These are phyloP conservation scores for Coelastrella sp. DNA, from an alignment of 139 green algal genomes.

Conservation along the genomic window DNA sequence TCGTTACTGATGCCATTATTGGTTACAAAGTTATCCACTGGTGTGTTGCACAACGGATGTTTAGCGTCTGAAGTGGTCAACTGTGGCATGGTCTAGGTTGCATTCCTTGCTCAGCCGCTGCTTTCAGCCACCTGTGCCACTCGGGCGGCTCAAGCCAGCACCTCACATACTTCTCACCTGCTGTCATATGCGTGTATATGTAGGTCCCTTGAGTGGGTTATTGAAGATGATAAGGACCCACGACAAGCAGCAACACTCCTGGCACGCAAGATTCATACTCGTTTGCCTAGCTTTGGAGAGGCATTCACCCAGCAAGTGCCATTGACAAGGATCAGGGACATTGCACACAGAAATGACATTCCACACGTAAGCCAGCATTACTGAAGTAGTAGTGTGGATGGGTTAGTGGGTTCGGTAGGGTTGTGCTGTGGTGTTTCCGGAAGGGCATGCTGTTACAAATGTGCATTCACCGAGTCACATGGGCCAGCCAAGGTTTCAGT, in stretches of 20 bases:
- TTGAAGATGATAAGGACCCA: slow-evolving; percentile 50
- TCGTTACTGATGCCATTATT: too few relatives aligned
- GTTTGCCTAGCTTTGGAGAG: slow-evolving; percentile 93
- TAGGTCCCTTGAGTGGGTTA: slow-evolving; percentile 82
- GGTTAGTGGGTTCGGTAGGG: neutral
- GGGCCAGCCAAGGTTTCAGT: too few relatives aligned
- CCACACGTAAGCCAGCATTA: slow-evolving; percentile 4
- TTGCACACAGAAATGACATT: slow-evolving; percentile 86
- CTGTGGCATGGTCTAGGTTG: too few relatives aligned
- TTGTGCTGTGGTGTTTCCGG: too few relatives aligned
- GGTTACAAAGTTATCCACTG: too few relatives aligned
- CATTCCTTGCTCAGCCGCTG: too few relatives aligned
- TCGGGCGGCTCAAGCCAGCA: neutral
- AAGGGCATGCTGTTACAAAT: too few relatives aligned
- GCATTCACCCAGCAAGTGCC: slow-evolving; percentile 90
- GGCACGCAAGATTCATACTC: slow-evolving; percentile 78
- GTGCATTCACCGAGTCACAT: too few relatives aligned
- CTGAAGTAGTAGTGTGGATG: neutral
- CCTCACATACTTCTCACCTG: neutral
- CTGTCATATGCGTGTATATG: neutral
- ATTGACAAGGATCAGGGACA: slow-evolving; percentile 98
- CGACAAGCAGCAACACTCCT: slow-evolving; percentile 56
- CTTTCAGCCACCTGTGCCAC: too few relatives aligned
- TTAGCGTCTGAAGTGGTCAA: too few relatives aligned
- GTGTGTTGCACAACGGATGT: too few relatives aligned